Conservation (phyloP, 139 green algal species). For the Asterochloris erici region DNA sequence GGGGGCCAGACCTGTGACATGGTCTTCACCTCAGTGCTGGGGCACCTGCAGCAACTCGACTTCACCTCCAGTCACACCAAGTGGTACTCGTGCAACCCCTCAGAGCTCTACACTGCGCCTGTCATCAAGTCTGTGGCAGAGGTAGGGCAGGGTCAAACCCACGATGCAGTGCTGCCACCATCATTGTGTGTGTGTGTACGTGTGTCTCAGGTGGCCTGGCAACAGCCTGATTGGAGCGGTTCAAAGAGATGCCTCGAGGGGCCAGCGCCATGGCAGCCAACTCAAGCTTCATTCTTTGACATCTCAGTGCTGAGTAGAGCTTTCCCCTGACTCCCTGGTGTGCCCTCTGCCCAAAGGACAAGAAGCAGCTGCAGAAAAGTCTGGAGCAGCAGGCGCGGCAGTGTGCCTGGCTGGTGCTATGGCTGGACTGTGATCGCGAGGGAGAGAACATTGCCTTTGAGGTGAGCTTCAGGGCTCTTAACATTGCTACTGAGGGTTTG, state of each 20-base stretch:
- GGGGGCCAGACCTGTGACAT: constrained; percentile 64
- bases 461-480: constrained; percentile 40
- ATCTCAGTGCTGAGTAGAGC: not conserved
- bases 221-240: not conserved
- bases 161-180: not conserved
- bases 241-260: not conserved
- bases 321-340: not conserved
- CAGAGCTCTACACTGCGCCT: constrained; percentile 57
- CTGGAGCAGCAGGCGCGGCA: constrained; percentile 66
- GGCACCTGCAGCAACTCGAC: constrained; percentile 92
- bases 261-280: not conserved
- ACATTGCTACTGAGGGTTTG: too few relatives aligned
- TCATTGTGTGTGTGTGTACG: not conserved
- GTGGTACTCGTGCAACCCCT: constrained; percentile 55
- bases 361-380: constrained; percentile 65
- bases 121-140: constrained; percentile 61
- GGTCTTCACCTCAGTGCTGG: constrained; percentile 90
- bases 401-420: constrained; percentile 86
- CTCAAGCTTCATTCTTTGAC: not conserved
- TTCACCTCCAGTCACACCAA: constrained; percentile 55
- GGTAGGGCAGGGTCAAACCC: constrained; percentile 22
- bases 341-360: constrained; percentile 44
- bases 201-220: not conserved
- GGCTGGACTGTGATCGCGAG: constrained; percentile 98
- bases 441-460: constrained; percentile 99